A percentile compares a stretch with the other conserved stretches of the same genome.
phyloP scores from a whole-genome alignment of 2,329 filamentous ascomycete species.

The Stagonosporopsis vannaccii region DNA sequence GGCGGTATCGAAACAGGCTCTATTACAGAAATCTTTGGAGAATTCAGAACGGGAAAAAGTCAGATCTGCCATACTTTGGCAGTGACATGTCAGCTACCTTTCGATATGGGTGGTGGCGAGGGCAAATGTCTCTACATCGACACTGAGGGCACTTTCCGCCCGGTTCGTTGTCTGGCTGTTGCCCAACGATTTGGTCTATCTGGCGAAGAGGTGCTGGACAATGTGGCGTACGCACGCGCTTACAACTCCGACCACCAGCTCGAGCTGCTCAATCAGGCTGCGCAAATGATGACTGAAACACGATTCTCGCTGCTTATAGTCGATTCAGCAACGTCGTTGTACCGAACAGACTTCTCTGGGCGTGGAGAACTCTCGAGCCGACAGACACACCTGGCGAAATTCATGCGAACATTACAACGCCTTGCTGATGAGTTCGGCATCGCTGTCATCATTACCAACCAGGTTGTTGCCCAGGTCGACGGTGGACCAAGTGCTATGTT shows the following conservation, averaged over 20 bases:
- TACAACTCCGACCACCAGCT: constrained; percentile 99
- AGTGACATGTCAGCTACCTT: constrained; percentile 95
- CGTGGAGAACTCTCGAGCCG: constrained; percentile 94
- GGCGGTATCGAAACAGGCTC: constrained; percentile 97
- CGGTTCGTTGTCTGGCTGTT: constrained; percentile 87
- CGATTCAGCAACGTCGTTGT: constrained; percentile 93
- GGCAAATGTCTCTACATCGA: constrained; percentile 99
- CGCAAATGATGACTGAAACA: constrained; percentile 99
- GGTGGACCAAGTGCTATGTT: constrained; percentile 97
- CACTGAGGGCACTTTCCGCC: constrained; percentile 93
- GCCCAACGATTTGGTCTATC: constrained; percentile 94
- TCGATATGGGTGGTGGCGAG: constrained; percentile 98
- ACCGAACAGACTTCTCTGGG: constrained; percentile 96
- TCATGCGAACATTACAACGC: constrained; percentile 83
- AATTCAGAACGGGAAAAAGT: constrained; percentile 97
- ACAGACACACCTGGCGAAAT: constrained; percentile 87
- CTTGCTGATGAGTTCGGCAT: constrained; percentile 87
- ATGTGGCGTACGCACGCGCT: constrained; percentile 95
- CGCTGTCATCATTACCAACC: constrained; percentile 97
- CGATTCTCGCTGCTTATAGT: constrained; percentile 95
- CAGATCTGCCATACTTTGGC: constrained; percentile 99
- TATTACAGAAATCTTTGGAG: constrained; percentile 97
- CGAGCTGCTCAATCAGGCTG: constrained; percentile 90
- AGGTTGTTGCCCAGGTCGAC: constrained; percentile 97
- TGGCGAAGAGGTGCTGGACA: constrained; percentile 96